A percentile compares a stretch with the other conserved stretches of the same genome.
These are phyloP conservation scores for Malus fusca DNA, from an alignment of 306 rosid species.

Conservation along the genomic window DNA sequence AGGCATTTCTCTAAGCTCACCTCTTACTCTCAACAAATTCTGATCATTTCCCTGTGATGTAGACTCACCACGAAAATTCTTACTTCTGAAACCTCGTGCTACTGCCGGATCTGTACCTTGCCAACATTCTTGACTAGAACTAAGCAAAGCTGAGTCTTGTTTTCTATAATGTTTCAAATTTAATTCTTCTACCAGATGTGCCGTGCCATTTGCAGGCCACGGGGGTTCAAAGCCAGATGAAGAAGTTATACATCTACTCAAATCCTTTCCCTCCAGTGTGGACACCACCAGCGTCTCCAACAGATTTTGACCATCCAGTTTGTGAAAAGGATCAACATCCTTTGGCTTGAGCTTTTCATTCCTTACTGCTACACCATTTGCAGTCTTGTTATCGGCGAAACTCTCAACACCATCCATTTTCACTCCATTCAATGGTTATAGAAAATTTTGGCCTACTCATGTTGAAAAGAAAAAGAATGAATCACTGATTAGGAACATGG, in stretches of 20 bases:
- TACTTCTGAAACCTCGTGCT: slow-evolving; percentile 23
- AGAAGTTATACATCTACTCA: slow-evolving; percentile 25
- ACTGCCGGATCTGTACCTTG: slow-evolving; percentile 14
- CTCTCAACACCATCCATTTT: slow-evolving; percentile 18
- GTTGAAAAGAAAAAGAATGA: background rate
- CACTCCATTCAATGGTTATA: slow-evolving; percentile 17
- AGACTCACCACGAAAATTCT: slow-evolving; percentile 18
- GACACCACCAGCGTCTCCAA: slow-evolving; percentile 13
- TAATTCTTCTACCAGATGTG: slow-evolving; percentile 30
- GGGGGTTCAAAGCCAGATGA: slow-evolving; percentile 32
- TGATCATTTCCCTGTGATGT: slow-evolving; percentile 25
- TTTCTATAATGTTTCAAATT: slow-evolving; percentile 17
- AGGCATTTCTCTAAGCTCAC: slow-evolving; percentile 27
- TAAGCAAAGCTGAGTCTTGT: slow-evolving; percentile 12
- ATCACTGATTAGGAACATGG: background rate
- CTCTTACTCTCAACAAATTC: slow-evolving; percentile 26
- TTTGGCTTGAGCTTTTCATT: slow-evolving; percentile 27
- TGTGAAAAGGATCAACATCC: slow-evolving; percentile 19
- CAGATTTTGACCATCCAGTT: slow-evolving; percentile 7
- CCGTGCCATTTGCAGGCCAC: slow-evolving; percentile 22
- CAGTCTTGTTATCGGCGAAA: slow-evolving; percentile 19
- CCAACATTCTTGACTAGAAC: slow-evolving; percentile 21
- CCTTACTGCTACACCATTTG: slow-evolving; percentile 24
- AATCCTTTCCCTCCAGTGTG: slow-evolving; percentile 22
- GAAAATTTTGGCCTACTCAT: background rate